Evolutionary conservation across 768 basidiomycete genomes (phyloP), one percentile per base, ranked within the genome.

Genomic region (Tremella fuciformis): DNA sequence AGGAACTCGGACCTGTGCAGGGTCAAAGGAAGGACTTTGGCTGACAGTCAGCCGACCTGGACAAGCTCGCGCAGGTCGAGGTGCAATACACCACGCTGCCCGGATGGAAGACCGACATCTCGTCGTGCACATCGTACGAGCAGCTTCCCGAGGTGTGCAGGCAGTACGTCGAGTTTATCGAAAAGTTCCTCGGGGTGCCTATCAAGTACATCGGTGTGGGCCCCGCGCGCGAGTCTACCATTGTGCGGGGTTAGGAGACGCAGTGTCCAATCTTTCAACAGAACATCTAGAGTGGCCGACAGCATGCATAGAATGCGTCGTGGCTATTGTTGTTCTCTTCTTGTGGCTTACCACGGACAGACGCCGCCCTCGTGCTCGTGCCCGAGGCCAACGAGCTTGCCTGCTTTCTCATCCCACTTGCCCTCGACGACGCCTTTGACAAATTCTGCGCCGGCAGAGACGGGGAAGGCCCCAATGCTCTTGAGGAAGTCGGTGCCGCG

Each of bases 131-230:
- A 40, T 80, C 80, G 49, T 94, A 86, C 74, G 85, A 85, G 9
- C 85, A 82, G 9, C 81, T 99, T 6, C 96, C 96, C 0, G 83
- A 83, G 41, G 87, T 88, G 60, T 93, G 91, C 80, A 85, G 83
- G 80, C 83, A 81, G 68, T 99, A 98, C 76, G 80, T 98, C 53
- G 83, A 83, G 59, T 97, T 88, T 74, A 88, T 98, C 62, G 93
- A 97, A 76, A 69, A 82, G 18, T 86, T 81, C 73, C 75, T 89
- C 18, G 81, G 81, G 8, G 84, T 88, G 9, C 86, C 85, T 50
- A 81, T 97, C 57, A 85, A 87, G 77, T 98, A 89, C 88, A 91
- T 97, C 52, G 94, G 94, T 11, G 86, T 93, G 18, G 94, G 94
- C 0, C 90, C 94, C 15, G 88, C 81, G 16, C 78, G 93, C 58